Percentiles rank a stretch among this genome's conserved stretches.
Evolutionary conservation across 305 asterid genomes (phyloP).

Genomic region (Fraxinus angustifolia): DNA sequence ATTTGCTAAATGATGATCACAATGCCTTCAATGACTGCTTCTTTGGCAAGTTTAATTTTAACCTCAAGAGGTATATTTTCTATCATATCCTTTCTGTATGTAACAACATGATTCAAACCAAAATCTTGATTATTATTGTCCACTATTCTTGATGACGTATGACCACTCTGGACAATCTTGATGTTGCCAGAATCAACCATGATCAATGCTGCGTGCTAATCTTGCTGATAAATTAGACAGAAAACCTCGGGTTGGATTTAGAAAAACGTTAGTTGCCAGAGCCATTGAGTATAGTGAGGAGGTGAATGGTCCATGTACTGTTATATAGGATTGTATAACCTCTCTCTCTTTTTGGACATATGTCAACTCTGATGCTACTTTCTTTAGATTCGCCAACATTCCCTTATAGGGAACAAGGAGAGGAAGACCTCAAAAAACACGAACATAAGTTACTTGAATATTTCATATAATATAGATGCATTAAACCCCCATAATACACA

Average conservation of each 20-base stretch:
- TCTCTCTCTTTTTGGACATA: neutral
- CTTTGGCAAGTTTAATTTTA: neutral
- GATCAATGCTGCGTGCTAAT: conserved; percentile 1
- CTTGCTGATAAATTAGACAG: conserved; percentile 2
- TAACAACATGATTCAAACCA: neutral
- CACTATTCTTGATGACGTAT: conserved; percentile 58
- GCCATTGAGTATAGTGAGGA: neutral
- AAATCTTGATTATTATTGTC: conserved; percentile 41
- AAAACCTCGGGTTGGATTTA: neutral
- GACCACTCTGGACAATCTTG: conserved; percentile 16
- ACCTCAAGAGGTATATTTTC: neutral
- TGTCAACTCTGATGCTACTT: neutral
- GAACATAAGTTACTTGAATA: neutral
- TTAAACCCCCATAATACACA: neutral
- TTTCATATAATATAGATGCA: neutral
- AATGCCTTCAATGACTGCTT: neutral
- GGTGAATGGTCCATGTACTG: neutral
- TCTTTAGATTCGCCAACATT: neutral
- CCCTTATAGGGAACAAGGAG: neutral
- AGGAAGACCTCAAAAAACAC: neutral
- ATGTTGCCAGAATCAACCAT: conserved; percentile 18
- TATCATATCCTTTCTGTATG: neutral
- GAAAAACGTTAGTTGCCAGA: neutral
- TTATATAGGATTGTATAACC: neutral
- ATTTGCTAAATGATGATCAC: neutral